A percentile compares a stretch with the other conserved stretches of the same genome.
These are phyloP conservation scores for Penicillium freii DNA, from an alignment of 2,329 filamentous ascomycete genomes.

Conservation along the genomic window DNA sequence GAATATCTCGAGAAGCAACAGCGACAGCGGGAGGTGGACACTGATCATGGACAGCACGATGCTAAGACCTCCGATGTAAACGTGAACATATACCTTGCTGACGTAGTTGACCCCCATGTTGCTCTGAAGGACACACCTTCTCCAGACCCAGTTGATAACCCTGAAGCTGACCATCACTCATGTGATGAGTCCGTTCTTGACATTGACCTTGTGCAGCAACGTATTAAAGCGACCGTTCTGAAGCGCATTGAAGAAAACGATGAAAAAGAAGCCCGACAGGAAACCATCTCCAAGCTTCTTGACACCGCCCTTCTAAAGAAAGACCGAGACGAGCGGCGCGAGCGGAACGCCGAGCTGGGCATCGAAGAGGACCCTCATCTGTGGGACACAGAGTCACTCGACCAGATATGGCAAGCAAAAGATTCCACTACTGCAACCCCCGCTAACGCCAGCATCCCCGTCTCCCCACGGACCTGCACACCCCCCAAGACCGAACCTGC, in stretches of 20 bases:
- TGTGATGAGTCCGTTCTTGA: background rate
- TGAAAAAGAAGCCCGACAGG: background rate
- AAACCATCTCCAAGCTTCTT: background rate
- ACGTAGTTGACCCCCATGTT: background rate
- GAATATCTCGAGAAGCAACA: background rate
- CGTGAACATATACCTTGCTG: background rate
- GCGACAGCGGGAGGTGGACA: background rate
- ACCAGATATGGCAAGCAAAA: background rate
- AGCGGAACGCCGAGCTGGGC: background rate
- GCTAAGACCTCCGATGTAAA: background rate
- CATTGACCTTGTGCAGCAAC: slow-evolving; percentile 3
- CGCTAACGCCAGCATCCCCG: background rate
- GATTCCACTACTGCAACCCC: background rate
- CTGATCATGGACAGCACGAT: background rate
- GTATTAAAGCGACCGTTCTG: slow-evolving; percentile 6
- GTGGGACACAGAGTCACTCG: slow-evolving; percentile 3
- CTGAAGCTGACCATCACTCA: background rate
- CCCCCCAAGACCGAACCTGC: background rate
- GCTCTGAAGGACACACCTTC: background rate
- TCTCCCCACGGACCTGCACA: background rate
- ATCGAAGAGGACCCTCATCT: slow-evolving; percentile 7
- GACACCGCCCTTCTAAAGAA: slow-evolving; percentile 1
- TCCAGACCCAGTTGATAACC: background rate
- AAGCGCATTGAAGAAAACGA: slow-evolving; percentile 5
- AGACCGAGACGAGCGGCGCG: background rate